Evolutionary conservation across 257 asterid genomes (phyloP), one percentile per base, ranked within the genome.

Genomic region (Solanum peruvianum): DNA sequence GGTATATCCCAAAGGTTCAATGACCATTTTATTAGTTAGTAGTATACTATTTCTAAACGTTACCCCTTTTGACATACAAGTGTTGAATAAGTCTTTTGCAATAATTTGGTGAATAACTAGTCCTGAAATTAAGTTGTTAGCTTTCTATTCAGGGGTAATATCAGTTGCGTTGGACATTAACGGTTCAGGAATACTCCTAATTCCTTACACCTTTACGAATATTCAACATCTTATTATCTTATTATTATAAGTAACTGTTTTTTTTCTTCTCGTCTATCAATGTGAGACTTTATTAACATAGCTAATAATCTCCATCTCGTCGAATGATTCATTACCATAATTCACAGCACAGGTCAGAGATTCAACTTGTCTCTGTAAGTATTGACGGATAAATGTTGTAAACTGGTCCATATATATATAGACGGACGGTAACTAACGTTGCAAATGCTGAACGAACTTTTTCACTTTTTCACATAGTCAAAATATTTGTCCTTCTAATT

Each of bases 1-100:
- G 82, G 85, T 69, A 87, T 87, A 87, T 87, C 45, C 88, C 88
- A 87, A 87, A 87, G 86, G 91, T 49, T 70, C 90, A 85, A 13
- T 81, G 21, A 81, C 69, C 20, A 81, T 29, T 49, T 52, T 37
- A 37, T 37, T n/a, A 45, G 2, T n/a, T 9, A 37, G 39, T 37
- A 37, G 42, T 18, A 18, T 56, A 9, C 25, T 16, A 80, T 47
- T 0, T 49, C 0, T 2, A 49, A 49, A 49, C 29, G 29, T 81
- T 81, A 29, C 69, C 12, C 4, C 11, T 81, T 81, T 18, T 81
- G 85, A 81, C 85, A 27, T 9, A 47, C 29, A 18, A 31, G 20
- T 49, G 62, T 16, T 52, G 85, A 49, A 49, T 2, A 1, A 81
- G 85, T 81, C 69, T 47, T 16, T 16, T 16, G 60, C 60, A 52